Base-by-base conservation (phyloP, 2,329 filamentous ascomycete species). In the Ascocoryne sarcoides region DNA sequence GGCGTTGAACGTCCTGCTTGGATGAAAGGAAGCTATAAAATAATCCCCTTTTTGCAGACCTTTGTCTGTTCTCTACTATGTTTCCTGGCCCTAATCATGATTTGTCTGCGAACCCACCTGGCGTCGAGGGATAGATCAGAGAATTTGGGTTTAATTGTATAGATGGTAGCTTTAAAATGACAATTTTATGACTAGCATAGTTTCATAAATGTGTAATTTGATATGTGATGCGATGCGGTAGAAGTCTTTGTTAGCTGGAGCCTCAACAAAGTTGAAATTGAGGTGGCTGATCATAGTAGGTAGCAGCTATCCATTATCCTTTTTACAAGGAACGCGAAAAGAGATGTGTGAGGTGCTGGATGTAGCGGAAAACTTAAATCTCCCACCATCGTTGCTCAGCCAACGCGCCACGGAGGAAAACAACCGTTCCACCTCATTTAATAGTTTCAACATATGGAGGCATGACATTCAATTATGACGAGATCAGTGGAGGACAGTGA, bases 401-500 rank as follows among this genome's bases (percentile, higher is more conserved):
- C n/a, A n/a, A n/a, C n/a, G n/a, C n/a, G n/a, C n/a, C n/a, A n/a
- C n/a, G n/a, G n/a, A n/a, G n/a, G n/a, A n/a, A n/a, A n/a, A n/a
- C n/a, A n/a, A n/a, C 15, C 30, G 15, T 32, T 17, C 4, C 30
- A 15, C 30, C 7, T 7, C 30, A 32, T 10, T 10, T 15, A 7
- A 15, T 32, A 8, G 7, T 4, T 3, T 32, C 30, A 15, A 10
- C 8, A n/a, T 32, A 32, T 16, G 30, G 18, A 15, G 5, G 10
- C 3, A 15, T n/a, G n/a, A n/a, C n/a, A 5, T 7, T 4, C 32
- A 23, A 26, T 23, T 20, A 53, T 53, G 51, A 48, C 48, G 7
- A 44, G 46, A 19, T 15, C 42, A 40, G 43, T 43, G 18, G 45
- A 47, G 17, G 48, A 49, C 36, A 52, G 40, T 23, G 51, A 51